Evolutionary conservation across 176 grass and related monocot species (phyloP).

Genomic region (Lolium perenne): DNA sequence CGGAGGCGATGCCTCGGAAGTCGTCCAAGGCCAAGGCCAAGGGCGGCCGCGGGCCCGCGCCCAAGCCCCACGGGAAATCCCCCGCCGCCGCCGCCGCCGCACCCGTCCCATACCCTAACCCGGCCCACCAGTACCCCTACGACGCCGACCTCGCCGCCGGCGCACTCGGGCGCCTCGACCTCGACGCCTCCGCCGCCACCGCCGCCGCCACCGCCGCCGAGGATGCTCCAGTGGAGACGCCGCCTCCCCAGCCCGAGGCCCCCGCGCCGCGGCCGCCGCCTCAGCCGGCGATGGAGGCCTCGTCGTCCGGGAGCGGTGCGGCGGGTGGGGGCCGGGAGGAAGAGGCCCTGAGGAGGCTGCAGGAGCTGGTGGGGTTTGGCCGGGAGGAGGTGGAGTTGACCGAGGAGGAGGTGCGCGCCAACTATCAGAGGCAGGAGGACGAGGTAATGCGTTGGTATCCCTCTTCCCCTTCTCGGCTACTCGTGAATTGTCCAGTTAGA

Average conservation of each 20-base stretch:
- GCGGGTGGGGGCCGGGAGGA: constrained; percentile 43
- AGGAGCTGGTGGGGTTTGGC: constrained; percentile 45
- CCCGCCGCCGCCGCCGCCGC: background rate
- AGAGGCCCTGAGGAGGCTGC: constrained; percentile 55
- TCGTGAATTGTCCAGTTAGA: background rate
- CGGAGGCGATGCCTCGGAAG: constrained; percentile 47
- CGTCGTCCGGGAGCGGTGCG: constrained; percentile 42
- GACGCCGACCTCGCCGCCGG: background rate
- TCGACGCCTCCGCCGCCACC: background rate
- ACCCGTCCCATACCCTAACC: constrained; percentile 38
- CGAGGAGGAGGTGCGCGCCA: constrained; percentile 49
- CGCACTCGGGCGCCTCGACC: constrained; percentile 42
- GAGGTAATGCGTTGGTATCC: constrained; percentile 48
- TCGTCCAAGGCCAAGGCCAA: constrained; percentile 28
- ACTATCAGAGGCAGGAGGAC: constrained; percentile 67
- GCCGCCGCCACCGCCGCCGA: background rate
- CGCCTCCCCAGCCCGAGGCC: background rate
- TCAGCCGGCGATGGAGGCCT: constrained; percentile 33
- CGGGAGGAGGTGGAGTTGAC: constrained; percentile 51
- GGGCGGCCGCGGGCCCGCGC: background rate
- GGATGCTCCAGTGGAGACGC: background rate
- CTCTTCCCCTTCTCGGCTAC: background rate
- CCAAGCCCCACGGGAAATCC: constrained; percentile 17
- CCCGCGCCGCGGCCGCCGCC: background rate
- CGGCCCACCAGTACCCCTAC: constrained; percentile 7